These are phyloP conservation scores for Colletotrichum sp. DNA, from an alignment of 2,329 filamentous ascomycete species.

Conservation along the genomic window DNA sequence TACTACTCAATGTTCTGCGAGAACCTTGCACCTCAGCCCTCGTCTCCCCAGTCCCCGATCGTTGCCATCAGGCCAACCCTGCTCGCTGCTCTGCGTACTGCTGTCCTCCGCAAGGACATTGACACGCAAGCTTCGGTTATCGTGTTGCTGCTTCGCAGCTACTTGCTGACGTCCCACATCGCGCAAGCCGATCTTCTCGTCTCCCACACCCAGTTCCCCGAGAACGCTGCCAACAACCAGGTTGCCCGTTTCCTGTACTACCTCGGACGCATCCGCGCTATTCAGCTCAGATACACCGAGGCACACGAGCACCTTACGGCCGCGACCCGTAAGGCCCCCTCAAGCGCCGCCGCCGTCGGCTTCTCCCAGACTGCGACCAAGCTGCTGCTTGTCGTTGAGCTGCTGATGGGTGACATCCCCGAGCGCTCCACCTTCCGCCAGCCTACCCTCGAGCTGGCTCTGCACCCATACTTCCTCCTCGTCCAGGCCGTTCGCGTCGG, in stretches of 20 bases:
- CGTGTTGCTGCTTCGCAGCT: slow-evolving; percentile 92
- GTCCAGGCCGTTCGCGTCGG: slow-evolving; percentile 97
- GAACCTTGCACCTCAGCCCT: slow-evolving; percentile 84
- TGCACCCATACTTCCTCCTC: slow-evolving; percentile 92
- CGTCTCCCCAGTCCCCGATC: slow-evolving; percentile 86
- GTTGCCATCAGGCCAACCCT: slow-evolving; percentile 86
- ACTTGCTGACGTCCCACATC: slow-evolving; percentile 95
- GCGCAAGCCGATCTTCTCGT: slow-evolving; percentile 95
- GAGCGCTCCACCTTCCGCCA: slow-evolving; percentile 94
- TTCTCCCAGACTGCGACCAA: slow-evolving; percentile 98
- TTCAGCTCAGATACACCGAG: slow-evolving; percentile 96
- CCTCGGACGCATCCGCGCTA: slow-evolving; percentile 92
- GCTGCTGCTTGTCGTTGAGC: slow-evolving; percentile 92
- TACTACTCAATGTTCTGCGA: slow-evolving; percentile 97
- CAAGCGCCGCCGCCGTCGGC: slow-evolving; percentile 84
- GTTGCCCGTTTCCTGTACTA: slow-evolving; percentile 98
- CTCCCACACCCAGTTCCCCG: slow-evolving; percentile 93
- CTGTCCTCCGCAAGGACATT: slow-evolving; percentile 95
- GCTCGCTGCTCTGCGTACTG: slow-evolving; percentile 86
- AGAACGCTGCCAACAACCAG: slow-evolving; percentile 96
- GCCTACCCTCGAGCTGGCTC: slow-evolving; percentile 81
- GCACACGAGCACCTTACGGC: slow-evolving; percentile 93
- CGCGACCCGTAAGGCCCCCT: slow-evolving; percentile 93
- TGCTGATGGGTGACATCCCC: slow-evolving; percentile 98
- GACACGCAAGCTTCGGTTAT: slow-evolving; percentile 98